Percentiles rank a stretch among this genome's conserved stretches.
phyloP scores from a whole-genome alignment of 306 rosid species.

The Vigna unguiculata region DNA sequence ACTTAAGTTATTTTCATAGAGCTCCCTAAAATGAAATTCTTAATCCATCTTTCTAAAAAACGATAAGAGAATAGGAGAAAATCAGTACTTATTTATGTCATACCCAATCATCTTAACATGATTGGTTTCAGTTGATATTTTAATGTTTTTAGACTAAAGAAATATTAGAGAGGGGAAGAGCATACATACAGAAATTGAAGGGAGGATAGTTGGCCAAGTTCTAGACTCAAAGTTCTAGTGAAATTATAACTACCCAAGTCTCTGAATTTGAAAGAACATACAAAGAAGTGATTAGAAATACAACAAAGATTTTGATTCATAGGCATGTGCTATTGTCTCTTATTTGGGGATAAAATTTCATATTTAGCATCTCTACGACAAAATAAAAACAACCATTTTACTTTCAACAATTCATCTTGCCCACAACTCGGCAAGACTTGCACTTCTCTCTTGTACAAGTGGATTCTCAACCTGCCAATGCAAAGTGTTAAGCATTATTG shows the following conservation, averaged over 20 bases:
- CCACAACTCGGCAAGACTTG: slow-evolving; percentile 89
- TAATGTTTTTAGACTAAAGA: too few relatives aligned
- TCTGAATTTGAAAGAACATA: slow-evolving; percentile 55
- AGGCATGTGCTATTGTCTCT: not conserved
- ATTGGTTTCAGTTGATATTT: too few relatives aligned
- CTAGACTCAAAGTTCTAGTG: slow-evolving; percentile 81
- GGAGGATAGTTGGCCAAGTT: slow-evolving; percentile 70
- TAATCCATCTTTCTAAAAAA: not conserved
- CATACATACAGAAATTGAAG: slow-evolving; percentile 75
- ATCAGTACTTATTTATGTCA: too few relatives aligned
- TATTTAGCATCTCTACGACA: not conserved
- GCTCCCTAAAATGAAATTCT: slow-evolving; percentile 68
- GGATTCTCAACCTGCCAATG: slow-evolving; percentile 88
- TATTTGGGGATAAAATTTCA: not conserved
- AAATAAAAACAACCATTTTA: slow-evolving; percentile 31
- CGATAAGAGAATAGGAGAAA: too few relatives aligned
- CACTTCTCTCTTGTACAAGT: slow-evolving; percentile 90
- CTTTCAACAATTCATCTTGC: slow-evolving; percentile 89
- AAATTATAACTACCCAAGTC: slow-evolving; percentile 78
- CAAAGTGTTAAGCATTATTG: slow-evolving; percentile 22
- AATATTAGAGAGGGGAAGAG: too few relatives aligned
- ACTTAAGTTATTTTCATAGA: slow-evolving; percentile 62
- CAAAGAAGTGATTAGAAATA: too few relatives aligned
- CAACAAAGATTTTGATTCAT: not conserved
- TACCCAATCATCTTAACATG: too few relatives aligned